Conservation (phyloP, 148 eudicot species). For the Spergularia marina region DNA sequence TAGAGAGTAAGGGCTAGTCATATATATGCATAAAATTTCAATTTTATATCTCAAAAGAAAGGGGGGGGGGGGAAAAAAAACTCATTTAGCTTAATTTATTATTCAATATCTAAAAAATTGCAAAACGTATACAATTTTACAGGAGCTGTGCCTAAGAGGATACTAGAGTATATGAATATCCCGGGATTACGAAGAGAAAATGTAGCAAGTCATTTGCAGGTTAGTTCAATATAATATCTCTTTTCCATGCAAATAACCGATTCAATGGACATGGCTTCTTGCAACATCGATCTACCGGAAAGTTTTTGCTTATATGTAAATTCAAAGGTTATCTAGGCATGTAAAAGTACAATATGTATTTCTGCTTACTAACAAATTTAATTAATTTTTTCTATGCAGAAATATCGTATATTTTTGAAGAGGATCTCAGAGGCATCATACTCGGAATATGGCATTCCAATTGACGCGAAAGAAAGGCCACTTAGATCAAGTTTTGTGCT, state of each 20-base stretch:
- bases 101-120: no score
- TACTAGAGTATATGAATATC: constrained; percentile 50
- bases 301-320: no score
- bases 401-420: constrained; percentile 55
- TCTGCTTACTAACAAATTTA: no score
- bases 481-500: constrained; percentile 33
- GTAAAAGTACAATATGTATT: no score
- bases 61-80: no score
- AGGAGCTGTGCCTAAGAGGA: constrained; percentile 61
- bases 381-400: constrained; percentile 31
- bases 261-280: no score
- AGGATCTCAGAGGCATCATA: constrained; percentile 32
- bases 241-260: neutral
- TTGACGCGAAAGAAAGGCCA: constrained; percentile 26
- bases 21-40: neutral
- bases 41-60: no score
- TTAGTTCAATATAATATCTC: neutral
- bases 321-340: no score
- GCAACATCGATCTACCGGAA: no score
- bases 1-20: constrained; percentile 43
- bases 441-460: constrained; percentile 9
- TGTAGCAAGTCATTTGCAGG: constrained; percentile 78
- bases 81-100: no score
- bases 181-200: constrained; percentile 57
- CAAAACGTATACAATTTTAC: neutral